These are phyloP conservation scores for Colletotrichum graminicola DNA, from an alignment of 2,329 filamentous ascomycete genomes.

Conservation along the genomic window DNA sequence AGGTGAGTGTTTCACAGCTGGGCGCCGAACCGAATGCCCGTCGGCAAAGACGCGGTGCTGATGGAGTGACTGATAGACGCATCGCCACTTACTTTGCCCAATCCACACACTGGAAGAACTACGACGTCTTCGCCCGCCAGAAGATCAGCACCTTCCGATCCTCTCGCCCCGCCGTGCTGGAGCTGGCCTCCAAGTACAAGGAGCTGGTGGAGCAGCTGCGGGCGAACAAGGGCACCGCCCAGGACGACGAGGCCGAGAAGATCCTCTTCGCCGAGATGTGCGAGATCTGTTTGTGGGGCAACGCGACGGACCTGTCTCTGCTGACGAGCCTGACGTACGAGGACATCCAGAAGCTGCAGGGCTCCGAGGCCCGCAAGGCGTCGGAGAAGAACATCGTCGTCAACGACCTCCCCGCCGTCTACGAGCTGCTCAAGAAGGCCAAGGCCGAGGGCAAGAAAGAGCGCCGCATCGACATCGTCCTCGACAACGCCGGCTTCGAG, in stretches of 20 bases:
- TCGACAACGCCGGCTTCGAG: slow-evolving; percentile 98
- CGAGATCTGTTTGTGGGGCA: slow-evolving; percentile 97
- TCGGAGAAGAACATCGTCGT: slow-evolving; percentile 92
- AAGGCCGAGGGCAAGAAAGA: slow-evolving; percentile 73
- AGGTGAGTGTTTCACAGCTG: slow-evolving; percentile 60
- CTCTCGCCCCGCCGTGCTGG: slow-evolving; percentile 86
- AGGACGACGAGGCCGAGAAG: slow-evolving; percentile 77
- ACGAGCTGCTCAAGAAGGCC: slow-evolving; percentile 74
- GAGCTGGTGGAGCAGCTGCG: slow-evolving; percentile 78
- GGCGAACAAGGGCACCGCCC: slow-evolving; percentile 62
- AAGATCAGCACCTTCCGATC: slow-evolving; percentile 94
- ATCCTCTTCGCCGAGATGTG: slow-evolving; percentile 92
- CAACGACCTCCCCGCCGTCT: slow-evolving; percentile 84
- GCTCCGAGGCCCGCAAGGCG: slow-evolving; percentile 84
- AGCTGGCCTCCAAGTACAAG: slow-evolving; percentile 83
- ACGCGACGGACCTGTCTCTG: slow-evolving; percentile 93
- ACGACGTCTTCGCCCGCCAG: slow-evolving; percentile 90
- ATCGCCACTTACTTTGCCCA: slow-evolving; percentile 82
- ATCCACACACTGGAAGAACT: slow-evolving; percentile 86
- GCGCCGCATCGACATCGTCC: slow-evolving; percentile 89
- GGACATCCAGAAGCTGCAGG: slow-evolving; percentile 96
- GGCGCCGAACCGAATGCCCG: background rate
- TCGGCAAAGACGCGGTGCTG: slow-evolving; percentile 19
- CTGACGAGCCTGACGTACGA: slow-evolving; percentile 92
- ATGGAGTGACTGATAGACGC: slow-evolving; percentile 62